Base-by-base conservation (phyloP, 2,329 filamentous ascomycete genomes). In the Phaeosphaeriaceae sp. region DNA sequence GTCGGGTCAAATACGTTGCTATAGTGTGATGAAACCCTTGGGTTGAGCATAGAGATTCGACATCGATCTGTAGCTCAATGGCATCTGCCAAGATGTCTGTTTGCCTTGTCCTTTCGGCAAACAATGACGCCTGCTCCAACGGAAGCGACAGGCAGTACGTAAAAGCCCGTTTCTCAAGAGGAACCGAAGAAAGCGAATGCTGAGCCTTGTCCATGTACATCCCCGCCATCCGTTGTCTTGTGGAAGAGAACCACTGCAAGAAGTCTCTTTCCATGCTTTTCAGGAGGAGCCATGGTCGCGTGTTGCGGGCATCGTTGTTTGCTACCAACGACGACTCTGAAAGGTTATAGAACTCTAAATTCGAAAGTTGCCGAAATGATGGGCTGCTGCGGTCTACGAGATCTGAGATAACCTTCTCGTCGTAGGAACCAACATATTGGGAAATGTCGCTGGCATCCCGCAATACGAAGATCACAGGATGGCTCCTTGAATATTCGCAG, bases 291-390 rank as follows among this genome's bases (percentile, higher is more conserved):
- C 15, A 43, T 43, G 40, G 40, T 17, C 40, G 15, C 40, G 71
- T 61, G 24, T 73, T 64, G 13, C 55, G 60, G 3, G 68, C 63
- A 5, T 50, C 32, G 17, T 63, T 55, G 3, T 65, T 67, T 11
- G 59, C 61, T 22, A 63, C 56, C 7, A 58, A 59, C 49, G 66
- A 65, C 28, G 69, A 80, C 69, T 92, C 89, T 1, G 89, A 89
- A 17, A 91, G 80, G 66, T 93, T 93, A 80, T 88, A 92, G 73
- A 92, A 94, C 70, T 93, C 91, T 61, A 90, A 85, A 65, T 91
- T 93, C 11, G 89, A 89, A 70, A 88, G 91, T 1, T 82, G 83
- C 50, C 89, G 83, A 65, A 91, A 88, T 17, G 90, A 84, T 1
- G 83, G 79, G 22, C 81, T 83, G 63, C 84, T 86, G 15, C 84